Conservation (phyloP, 192 early-diverging fungal genomes). For the Coemansia sp. region DNA sequence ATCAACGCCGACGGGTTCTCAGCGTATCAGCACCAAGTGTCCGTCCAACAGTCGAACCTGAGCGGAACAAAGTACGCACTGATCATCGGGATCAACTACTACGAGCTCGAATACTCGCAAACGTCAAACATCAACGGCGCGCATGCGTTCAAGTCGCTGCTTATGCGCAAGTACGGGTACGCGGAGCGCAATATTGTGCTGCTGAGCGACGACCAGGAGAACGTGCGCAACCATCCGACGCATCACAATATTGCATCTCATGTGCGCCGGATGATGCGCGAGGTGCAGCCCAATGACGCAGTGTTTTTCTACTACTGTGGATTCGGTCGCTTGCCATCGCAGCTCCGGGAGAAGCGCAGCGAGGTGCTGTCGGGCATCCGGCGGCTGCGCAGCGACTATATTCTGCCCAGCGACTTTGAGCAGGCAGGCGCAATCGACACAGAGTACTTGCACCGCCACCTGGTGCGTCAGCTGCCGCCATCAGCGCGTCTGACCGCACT, state of each 20-base stretch:
- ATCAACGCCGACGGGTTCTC: conserved; percentile 25
- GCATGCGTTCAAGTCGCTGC: conserved; percentile 59
- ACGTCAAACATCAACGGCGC: conserved; percentile 58
- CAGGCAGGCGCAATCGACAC: conserved; percentile 67
- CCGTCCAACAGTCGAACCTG: conserved; percentile 32
- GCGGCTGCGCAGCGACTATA: conserved; percentile 65
- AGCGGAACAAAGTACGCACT: conserved; percentile 53
- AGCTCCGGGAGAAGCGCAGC: conserved; percentile 21
- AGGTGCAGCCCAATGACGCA: conserved; percentile 67
- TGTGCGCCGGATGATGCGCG: conserved; percentile 69
- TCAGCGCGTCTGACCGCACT: conserved; percentile 72
- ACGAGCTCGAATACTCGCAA: conserved; percentile 49
- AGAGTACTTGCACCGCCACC: conserved; percentile 63
- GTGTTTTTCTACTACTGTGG: conserved; percentile 81
- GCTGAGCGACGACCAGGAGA: conserved; percentile 70
- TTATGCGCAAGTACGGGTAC: conserved; percentile 61
- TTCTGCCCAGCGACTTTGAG: conserved; percentile 75
- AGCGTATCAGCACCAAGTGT: conserved; percentile 38
- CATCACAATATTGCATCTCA: conserved; percentile 59
- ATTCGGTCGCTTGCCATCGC: conserved; percentile 58
- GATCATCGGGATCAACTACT: conserved; percentile 62
- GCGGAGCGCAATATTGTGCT: conserved; percentile 57
- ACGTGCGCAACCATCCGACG: conserved; percentile 46
- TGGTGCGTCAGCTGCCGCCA: conserved; percentile 64
- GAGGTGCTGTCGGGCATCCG: conserved; percentile 51